phyloP scores from a whole-genome alignment of 352 stramenopile genomes.

The Globisporangium lucens region DNA sequence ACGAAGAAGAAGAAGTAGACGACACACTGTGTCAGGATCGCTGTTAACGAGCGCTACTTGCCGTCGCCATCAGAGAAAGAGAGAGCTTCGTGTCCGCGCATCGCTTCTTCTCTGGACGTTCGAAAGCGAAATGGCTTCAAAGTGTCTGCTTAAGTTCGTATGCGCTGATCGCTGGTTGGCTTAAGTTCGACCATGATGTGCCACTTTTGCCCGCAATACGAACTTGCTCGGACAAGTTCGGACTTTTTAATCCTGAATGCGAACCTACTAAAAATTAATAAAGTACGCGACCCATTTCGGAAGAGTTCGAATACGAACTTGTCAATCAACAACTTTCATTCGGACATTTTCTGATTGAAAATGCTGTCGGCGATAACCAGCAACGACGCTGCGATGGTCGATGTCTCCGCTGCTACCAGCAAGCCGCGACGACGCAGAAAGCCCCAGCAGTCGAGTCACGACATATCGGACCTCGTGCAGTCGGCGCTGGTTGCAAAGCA shows the following conservation, averaged over 20 bases:
- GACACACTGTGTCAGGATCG: no score
- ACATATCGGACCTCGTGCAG: conserved; percentile 8
- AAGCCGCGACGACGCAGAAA: conserved; percentile 1
- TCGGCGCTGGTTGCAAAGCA: conserved; percentile 5
- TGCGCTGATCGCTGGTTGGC: no score
- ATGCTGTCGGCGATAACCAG: neutral
- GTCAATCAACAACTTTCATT: neutral
- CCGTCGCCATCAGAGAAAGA: neutral
- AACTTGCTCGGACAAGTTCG: no score
- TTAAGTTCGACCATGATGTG: no score
- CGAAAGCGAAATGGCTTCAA: no score
- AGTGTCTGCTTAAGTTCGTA: no score
- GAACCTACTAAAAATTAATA: no score
- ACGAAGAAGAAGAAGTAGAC: neutral
- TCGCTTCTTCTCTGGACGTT: neutral
- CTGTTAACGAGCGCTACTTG: neutral
- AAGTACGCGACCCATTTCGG: no score
- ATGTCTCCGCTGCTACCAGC: neutral
- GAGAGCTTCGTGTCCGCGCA: neutral
- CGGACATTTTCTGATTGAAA: neutral
- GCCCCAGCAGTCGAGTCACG: neutral
- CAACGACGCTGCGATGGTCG: neutral
- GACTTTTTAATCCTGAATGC: no score
- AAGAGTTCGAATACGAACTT: neutral
- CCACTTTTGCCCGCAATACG: no score